Evolutionary conservation across 1,284 basidiomycete genomes (phyloP).

Genomic region (Puccinia polysora): DNA sequence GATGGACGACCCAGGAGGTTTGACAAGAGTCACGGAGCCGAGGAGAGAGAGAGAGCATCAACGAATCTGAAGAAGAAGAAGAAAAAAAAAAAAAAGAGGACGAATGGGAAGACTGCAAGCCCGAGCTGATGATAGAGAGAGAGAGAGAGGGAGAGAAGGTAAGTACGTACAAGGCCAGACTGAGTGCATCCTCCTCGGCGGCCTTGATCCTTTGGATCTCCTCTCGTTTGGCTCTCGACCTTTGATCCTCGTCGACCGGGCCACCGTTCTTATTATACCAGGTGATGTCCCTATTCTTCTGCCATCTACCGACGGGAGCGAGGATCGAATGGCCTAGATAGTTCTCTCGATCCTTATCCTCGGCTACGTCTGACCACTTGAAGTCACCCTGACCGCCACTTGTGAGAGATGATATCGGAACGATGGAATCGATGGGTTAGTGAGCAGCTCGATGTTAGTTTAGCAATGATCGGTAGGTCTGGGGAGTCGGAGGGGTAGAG

Average conservation of each 20-base stretch:
- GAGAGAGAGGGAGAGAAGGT: too few species aligned
- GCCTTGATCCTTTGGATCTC: slow-evolving; percentile 77
- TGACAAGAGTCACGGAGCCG: neutral
- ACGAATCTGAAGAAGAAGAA: neutral
- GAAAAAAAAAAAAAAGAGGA: slow-evolving; percentile 46
- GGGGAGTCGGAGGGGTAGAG: too few species aligned
- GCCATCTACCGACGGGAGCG: slow-evolving; percentile 86
- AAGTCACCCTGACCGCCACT: slow-evolving; percentile 82
- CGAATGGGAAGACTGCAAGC: too few species aligned
- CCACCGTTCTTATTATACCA: slow-evolving; percentile 54
- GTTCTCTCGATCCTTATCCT: slow-evolving; percentile 86
- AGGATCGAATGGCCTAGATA: slow-evolving; percentile 88
- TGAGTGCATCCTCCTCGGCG: slow-evolving; percentile 76
- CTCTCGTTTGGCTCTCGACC: slow-evolving; percentile 55
- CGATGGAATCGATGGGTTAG: neutral
- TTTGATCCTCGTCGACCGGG: slow-evolving; percentile 56
- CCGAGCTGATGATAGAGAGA: too few species aligned
- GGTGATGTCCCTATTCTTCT: slow-evolving; percentile 58
- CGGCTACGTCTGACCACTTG: slow-evolving; percentile 82
- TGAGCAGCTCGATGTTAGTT: too few species aligned
- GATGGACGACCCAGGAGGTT: neutral
- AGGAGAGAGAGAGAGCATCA: too few species aligned
- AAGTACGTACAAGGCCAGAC: slow-evolving; percentile 69
- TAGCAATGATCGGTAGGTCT: too few species aligned
- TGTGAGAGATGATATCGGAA: neutral